These are phyloP conservation scores for Mucor racemosus DNA, from an alignment of 371 early-diverging fungal genomes.

Conservation along the genomic window DNA sequence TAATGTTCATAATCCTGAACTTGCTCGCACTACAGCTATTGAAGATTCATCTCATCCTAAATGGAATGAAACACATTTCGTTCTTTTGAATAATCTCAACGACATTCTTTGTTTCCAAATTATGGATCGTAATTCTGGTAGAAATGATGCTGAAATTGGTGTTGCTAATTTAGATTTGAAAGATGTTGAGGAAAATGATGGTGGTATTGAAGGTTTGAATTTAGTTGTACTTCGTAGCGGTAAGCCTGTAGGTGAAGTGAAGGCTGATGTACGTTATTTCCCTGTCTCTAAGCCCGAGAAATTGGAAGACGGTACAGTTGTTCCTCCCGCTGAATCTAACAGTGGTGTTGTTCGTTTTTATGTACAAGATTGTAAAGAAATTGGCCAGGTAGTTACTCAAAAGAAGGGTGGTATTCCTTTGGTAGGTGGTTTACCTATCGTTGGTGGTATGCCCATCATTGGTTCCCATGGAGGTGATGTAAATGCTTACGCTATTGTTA, in stretches of 20 bases:
- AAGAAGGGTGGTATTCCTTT: slow-evolving; percentile 31
- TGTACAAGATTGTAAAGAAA: slow-evolving; percentile 46
- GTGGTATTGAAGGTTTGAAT: slow-evolving; percentile 34
- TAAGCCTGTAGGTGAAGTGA: slow-evolving; percentile 40
- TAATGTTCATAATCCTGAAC: slow-evolving; percentile 58
- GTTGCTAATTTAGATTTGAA: slow-evolving; percentile 57
- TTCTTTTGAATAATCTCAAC: slow-evolving; percentile 36
- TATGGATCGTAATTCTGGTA: slow-evolving; percentile 35
- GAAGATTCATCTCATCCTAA: slow-evolving; percentile 53
- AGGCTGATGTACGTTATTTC: slow-evolving; percentile 37
- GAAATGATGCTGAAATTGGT: slow-evolving; percentile 38
- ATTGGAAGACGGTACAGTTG: slow-evolving; percentile 36
- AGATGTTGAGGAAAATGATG: slow-evolving; percentile 47
- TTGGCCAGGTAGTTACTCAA: slow-evolving; percentile 25
- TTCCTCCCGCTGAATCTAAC: slow-evolving; percentile 34
- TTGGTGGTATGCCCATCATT: slow-evolving; percentile 29
- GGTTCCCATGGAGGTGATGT: slow-evolving; percentile 21
- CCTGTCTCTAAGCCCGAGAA: slow-evolving; percentile 36
- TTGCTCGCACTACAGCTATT: slow-evolving; percentile 57
- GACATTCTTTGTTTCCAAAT: slow-evolving; percentile 29
- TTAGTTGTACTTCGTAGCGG: slow-evolving; percentile 32
- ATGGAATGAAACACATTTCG: slow-evolving; percentile 43
- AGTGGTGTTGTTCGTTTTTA: slow-evolving; percentile 47
- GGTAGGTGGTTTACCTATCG: slow-evolving; percentile 29
- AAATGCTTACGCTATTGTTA: slow-evolving; percentile 44